These are phyloP conservation scores for Trypanosoma boissoni DNA, from an alignment of 208 protist genomes.

Conservation along the genomic window DNA sequence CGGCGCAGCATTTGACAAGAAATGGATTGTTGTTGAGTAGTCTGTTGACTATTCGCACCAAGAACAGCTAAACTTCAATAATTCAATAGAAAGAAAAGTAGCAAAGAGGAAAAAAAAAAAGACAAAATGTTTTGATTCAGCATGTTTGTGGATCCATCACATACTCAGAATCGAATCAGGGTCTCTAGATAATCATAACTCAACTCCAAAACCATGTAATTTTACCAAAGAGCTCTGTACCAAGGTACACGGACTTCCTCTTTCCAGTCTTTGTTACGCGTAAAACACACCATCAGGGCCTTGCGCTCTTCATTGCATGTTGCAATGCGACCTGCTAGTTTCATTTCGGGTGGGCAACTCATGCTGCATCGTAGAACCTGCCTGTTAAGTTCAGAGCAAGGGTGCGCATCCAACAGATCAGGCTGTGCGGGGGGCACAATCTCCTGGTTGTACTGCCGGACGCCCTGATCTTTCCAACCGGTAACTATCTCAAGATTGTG, in stretches of 20 bases:
- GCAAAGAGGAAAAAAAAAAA: no score
- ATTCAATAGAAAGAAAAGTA: no score
- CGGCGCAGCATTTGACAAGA: slow-evolving; percentile 82
- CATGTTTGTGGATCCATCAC: no score
- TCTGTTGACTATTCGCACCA: no score
- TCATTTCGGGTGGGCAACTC: slow-evolving; percentile 65
- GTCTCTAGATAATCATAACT: no score
- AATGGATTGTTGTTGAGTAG: no score
- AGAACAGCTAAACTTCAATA: no score
- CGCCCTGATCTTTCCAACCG: slow-evolving; percentile 67
- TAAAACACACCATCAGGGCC: slow-evolving; percentile 61
- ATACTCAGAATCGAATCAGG: no score
- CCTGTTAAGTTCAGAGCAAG: slow-evolving; percentile 47
- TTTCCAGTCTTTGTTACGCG: slow-evolving; percentile 66
- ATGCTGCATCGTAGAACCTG: slow-evolving; percentile 56
- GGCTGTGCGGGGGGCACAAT: slow-evolving; percentile 44
- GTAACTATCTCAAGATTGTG: slow-evolving; percentile 66
- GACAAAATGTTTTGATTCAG: no score
- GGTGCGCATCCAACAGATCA: slow-evolving; percentile 44
- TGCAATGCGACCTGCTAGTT: slow-evolving; percentile 62
- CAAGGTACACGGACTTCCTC: slow-evolving; percentile 21
- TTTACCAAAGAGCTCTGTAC: slow-evolving; percentile 47
- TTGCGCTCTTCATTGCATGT: slow-evolving; percentile 62
- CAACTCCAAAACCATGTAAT: no score
- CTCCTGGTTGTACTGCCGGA: slow-evolving; percentile 68